Percentiles rank a stretch among this genome's conserved stretches.
phyloP scores from a whole-genome alignment of 768 basidiomycete species.

The Galerina sulciceps region DNA sequence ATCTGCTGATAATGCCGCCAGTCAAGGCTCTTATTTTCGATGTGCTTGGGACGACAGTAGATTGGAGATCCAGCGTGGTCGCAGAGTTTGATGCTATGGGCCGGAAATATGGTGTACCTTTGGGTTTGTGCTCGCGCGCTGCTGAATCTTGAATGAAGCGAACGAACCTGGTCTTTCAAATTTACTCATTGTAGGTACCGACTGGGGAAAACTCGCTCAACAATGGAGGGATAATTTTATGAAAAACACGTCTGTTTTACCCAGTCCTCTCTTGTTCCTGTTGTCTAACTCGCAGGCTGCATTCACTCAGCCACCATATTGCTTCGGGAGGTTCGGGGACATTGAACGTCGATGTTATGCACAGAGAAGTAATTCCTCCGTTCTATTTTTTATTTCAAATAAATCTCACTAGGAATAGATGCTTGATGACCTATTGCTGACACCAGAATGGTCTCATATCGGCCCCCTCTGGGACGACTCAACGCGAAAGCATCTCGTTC shows the following conservation, averaged over 20 bases:
- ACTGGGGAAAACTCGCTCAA: conserved; percentile 52
- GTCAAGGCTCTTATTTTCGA: conserved; percentile 53
- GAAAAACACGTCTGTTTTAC: conserved; percentile 41
- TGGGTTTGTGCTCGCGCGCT: conserved; percentile 27
- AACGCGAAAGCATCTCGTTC: conserved; percentile 45
- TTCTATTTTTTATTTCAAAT: too few species aligned
- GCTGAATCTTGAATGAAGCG: too few species aligned
- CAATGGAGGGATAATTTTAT: conserved; percentile 62
- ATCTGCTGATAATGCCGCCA: conserved; percentile 15
- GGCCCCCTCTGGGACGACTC: conserved; percentile 43
- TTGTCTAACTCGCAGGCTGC: background rate
- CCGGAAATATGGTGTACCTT: conserved; percentile 25
- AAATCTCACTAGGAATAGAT: conserved; percentile 38
- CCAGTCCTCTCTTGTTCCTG: background rate
- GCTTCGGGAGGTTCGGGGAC: conserved; percentile 50
- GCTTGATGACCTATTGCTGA: conserved; percentile 56
- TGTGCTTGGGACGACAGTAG: conserved; percentile 55
- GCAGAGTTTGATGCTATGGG: conserved; percentile 34
- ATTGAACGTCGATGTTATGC: conserved; percentile 54
- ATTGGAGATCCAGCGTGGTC: conserved; percentile 43
- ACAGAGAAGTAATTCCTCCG: conserved; percentile 47
- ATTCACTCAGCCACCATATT: conserved; percentile 39
- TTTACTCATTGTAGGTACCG: conserved; percentile 19
- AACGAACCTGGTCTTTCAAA: background rate
- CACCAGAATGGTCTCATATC: conserved; percentile 53